A percentile compares a stretch with the other conserved stretches of the same genome.
Conservation (phyloP, 805 yeast genomes). For the Metschnikowia baotianmanensis region DNA sequence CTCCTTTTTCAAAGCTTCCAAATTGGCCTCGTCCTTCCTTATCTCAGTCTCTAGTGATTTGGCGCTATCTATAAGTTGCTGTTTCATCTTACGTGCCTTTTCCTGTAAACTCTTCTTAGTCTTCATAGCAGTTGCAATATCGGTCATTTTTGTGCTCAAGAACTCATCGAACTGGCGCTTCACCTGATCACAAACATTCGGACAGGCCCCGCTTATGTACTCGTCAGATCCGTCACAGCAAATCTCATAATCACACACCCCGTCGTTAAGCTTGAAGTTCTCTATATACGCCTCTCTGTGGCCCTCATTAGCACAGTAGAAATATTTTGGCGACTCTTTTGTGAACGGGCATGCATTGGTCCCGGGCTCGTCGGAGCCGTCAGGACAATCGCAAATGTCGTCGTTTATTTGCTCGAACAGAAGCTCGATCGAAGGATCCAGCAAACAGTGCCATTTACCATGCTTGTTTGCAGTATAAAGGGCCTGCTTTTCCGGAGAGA, state of each 20-base stretch:
- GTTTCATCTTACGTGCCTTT: constrained; percentile 17
- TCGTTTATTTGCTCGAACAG: constrained; percentile 71
- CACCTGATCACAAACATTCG: constrained; percentile 53
- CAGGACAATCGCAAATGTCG: constrained; percentile 94
- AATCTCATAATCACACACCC: constrained; percentile 80
- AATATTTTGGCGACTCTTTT: constrained; percentile 32
- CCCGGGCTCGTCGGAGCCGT: constrained; percentile 97
- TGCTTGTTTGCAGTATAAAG: constrained; percentile 51
- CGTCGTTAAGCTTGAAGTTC: constrained; percentile 74
- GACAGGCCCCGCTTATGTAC: constrained; percentile 45
- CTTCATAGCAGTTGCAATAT: constrained; percentile 25
- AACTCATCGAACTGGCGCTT: constrained; percentile 31
- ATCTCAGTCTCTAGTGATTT: constrained; percentile 4
- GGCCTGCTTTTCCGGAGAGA: constrained; percentile 35
- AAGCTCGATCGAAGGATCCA: constrained; percentile 61
- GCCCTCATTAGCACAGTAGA: constrained; percentile 79
- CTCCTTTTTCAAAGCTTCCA: not conserved
- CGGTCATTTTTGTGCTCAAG: not conserved
- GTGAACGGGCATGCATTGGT: constrained; percentile 69
- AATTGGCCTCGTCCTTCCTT: not conserved
- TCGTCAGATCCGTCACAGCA: constrained; percentile 98
- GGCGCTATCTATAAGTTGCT: constrained; percentile 11
- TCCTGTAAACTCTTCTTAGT: constrained; percentile 27
- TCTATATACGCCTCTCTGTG: constrained; percentile 62
- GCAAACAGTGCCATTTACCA: constrained; percentile 66